Base-by-base conservation (phyloP, 306 rosid species). In the Malus asiatica region DNA sequence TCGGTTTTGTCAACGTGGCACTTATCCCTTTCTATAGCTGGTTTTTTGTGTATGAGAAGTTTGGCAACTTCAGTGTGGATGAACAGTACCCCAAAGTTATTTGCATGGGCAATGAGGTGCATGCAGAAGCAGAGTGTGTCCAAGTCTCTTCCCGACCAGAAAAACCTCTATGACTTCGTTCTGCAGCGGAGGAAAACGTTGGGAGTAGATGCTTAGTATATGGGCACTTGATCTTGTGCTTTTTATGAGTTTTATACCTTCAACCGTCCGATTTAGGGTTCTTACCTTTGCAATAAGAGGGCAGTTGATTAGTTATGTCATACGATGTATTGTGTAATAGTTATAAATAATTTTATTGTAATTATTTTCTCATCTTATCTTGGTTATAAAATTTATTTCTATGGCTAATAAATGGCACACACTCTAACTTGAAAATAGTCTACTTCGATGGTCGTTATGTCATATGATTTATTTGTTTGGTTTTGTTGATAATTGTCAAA, bases 101-200 rank as follows among this genome's bases (percentile, higher is more conserved):
- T 70, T 29, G 77, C 61, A 29, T 75, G 77, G 83, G 76, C 33
- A 1, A 69, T 52, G 22, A 80, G 76, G 71, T 80, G 72, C 63
- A 8, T 42, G 70, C 40, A 68, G 16, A 80, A 58, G 29, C 63
- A 27, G 59, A 61, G 77, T 40, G 80, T 75, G 14, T 64, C 80
- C 60, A 70, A 80, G 73, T 60, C 45, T 18, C 83, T 86, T 57
- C 89, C 87, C 51, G 78, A 71, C 23, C 85, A 74, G 64, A 14
- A 45, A 6, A 80, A 68, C n/a, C 63, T 83, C 23, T n/a, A n/a
- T 80, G 61, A 69, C 25, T 75, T 65, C 35, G 85, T 25, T 22
- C 62, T 57, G 13, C 62, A 57, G 29, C 5, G 62, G 25, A 57
- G 23, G 27, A 57, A 57, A 22, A n/a, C 11, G 29, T 20, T 9